A percentile compares a stretch with the other conserved stretches of the same genome.
These are phyloP conservation scores for Fremontodendron californicum DNA, from an alignment of 345 rosid genomes.

Conservation along the genomic window DNA sequence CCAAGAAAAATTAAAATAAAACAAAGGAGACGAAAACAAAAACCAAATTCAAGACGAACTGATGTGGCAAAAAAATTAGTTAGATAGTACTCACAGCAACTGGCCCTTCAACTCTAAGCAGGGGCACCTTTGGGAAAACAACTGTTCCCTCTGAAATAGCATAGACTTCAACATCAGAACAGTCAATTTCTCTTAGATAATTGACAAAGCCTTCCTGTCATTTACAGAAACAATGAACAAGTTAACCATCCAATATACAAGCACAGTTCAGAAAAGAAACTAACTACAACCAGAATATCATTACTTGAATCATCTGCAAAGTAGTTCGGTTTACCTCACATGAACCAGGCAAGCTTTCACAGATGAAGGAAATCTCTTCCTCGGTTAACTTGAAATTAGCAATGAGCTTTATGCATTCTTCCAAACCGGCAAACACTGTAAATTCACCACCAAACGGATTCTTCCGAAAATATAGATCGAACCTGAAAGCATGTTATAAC, in stretches of 20 bases:
- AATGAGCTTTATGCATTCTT: constrained; percentile 82
- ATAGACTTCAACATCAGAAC: constrained; percentile 86
- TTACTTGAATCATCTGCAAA: not conserved
- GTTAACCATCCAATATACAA: constrained; percentile 11
- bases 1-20: not conserved
- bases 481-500: constrained; percentile 40
- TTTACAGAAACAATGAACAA: constrained; percentile 2
- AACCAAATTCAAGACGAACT: not conserved
- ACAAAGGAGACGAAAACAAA: not conserved
- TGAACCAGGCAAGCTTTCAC: constrained; percentile 54
- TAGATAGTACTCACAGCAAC: constrained; percentile 66
- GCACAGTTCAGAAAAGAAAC: not conserved
- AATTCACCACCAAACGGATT: constrained; percentile 97
- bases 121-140: constrained; percentile 95
- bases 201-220: constrained; percentile 70
- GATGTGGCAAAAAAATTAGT: not conserved
- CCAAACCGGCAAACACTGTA: constrained; percentile 91
- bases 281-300: not conserved
- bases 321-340: constrained; percentile 54
- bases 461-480: constrained; percentile 90
- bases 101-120: constrained; percentile 90
- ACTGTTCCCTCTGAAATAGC: constrained; percentile 83
- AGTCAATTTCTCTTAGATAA: constrained; percentile 79
- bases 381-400: constrained; percentile 76
- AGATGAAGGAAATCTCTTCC: constrained; percentile 73